A percentile compares a stretch with the other conserved stretches of the same genome.
Conservation (phyloP, 116 monocot genomes). For the Cymodocea nodosa region DNA sequence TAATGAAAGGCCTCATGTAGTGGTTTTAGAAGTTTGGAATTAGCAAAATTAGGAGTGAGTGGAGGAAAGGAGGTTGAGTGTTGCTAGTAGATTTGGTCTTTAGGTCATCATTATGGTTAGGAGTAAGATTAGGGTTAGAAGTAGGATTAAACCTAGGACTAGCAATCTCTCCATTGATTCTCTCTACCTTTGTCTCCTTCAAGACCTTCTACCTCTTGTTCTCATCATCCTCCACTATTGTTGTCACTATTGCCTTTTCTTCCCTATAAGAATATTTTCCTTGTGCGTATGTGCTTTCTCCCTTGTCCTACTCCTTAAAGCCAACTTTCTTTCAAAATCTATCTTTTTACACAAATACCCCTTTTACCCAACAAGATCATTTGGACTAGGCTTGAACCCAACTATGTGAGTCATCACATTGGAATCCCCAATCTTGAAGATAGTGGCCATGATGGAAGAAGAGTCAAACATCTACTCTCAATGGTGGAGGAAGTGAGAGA, state of each 20-base stretch:
- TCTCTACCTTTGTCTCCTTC: not conserved
- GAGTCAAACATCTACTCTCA: no score
- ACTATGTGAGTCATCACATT: no score
- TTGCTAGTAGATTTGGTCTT: not conserved
- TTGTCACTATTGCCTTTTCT: slow-evolving; percentile 3
- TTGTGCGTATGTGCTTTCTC: not conserved
- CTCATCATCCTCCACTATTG: no score
- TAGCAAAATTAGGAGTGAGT: not conserved
- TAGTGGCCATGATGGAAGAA: no score
- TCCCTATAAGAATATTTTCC: not conserved
- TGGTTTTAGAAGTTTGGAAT: not conserved
- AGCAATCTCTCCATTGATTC: not conserved
- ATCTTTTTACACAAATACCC: no score
- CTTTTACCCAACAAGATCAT: no score
- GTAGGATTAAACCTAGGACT: slow-evolving; percentile 1
- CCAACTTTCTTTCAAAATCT: no score
- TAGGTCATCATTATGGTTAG: not conserved
- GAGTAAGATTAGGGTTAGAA: slow-evolving; percentile 1
- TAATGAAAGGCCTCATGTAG: not conserved
- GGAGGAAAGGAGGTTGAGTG: not conserved
- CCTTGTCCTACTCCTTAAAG: not conserved
- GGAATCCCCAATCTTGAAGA: no score
- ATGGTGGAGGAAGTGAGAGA: no score
- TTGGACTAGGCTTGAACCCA: no score
- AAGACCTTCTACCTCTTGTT: slow-evolving; percentile 8